Evolutionary conservation across 208 protist species (phyloP).

Genomic region (Leishmania mexicana): DNA sequence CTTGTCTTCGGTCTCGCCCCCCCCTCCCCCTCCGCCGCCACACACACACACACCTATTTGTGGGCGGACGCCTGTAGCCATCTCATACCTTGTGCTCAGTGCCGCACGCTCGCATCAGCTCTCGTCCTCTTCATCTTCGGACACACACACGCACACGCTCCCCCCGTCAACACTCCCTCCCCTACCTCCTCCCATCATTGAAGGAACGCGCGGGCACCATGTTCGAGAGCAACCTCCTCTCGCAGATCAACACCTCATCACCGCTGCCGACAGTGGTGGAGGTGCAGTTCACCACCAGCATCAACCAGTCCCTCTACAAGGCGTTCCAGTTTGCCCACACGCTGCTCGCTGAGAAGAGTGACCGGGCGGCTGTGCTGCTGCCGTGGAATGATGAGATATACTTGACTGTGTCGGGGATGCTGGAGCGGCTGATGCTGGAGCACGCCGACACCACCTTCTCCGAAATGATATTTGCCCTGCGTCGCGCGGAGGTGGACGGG

Average conservation of each 20-base stretch:
- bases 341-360: constrained; percentile 57
- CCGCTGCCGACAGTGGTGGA: constrained; percentile 81
- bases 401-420: constrained; percentile 35
- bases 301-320: constrained; percentile 55
- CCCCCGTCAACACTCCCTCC: background rate
- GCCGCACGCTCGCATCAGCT: background rate
- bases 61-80: background rate
- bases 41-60: background rate
- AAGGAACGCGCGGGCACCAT: constrained; percentile 20
- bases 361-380: constrained; percentile 34
- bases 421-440: constrained; percentile 66
- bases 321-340: constrained; percentile 70
- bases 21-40: no score
- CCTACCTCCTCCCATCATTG: background rate
- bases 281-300: constrained; percentile 57
- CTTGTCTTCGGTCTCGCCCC: background rate
- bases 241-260: constrained; percentile 71
- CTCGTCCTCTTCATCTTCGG: background rate
- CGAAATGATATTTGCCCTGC: constrained; percentile 79
- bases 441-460: constrained; percentile 71
- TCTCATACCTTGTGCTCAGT: background rate
- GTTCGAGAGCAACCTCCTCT: constrained; percentile 81
- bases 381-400: constrained; percentile 76
- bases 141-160: background rate
- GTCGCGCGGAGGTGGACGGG: constrained; percentile 35